phyloP scores from a whole-genome alignment of 805 yeast genomes.

The Metahyphopichia silvanorum region DNA sequence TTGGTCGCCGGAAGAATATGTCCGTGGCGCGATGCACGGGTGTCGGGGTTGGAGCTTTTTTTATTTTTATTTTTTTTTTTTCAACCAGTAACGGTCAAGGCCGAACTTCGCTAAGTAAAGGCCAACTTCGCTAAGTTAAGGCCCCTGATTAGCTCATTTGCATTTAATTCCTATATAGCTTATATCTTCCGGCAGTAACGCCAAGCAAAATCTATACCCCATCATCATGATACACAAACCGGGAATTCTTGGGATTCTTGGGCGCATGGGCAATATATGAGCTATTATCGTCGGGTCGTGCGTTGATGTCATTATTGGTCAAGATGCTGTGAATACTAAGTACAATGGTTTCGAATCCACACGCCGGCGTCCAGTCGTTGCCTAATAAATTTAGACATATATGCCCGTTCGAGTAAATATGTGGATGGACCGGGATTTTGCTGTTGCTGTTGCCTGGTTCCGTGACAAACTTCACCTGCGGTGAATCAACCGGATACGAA shows the following conservation, averaged over 20 bases:
- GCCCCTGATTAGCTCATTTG: no score
- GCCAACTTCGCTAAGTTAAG: no score
- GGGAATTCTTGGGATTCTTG: conserved; percentile 47
- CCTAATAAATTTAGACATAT: conserved; percentile 70
- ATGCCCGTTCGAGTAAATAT: conserved; percentile 72
- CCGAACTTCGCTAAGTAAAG: no score
- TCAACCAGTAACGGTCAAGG: no score
- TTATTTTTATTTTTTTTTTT: no score
- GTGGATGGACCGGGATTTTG: conserved; percentile 64
- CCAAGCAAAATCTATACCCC: no score
- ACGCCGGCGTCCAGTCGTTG: conserved; percentile 65
- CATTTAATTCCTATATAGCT: no score
- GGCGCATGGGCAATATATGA: conserved; percentile 54
- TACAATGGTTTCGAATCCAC: conserved; percentile 44
- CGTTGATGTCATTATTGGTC: conserved; percentile 40
- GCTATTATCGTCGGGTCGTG: conserved; percentile 58
- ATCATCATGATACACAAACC: conserved; percentile 63
- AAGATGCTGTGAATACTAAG: conserved; percentile 67
- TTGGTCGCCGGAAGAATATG: no score
- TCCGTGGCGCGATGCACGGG: no score
- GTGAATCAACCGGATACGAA: conserved; percentile 57
- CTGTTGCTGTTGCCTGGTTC: no score
- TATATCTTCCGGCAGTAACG: no score
- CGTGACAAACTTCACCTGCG: conserved; percentile 47
- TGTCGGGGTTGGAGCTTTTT: no score